A percentile compares a stretch with the other conserved stretches of the same genome.
Evolutionary conservation across 2,329 filamentous ascomycete species (phyloP).

Genomic region (Sporothrix brasiliensis): DNA sequence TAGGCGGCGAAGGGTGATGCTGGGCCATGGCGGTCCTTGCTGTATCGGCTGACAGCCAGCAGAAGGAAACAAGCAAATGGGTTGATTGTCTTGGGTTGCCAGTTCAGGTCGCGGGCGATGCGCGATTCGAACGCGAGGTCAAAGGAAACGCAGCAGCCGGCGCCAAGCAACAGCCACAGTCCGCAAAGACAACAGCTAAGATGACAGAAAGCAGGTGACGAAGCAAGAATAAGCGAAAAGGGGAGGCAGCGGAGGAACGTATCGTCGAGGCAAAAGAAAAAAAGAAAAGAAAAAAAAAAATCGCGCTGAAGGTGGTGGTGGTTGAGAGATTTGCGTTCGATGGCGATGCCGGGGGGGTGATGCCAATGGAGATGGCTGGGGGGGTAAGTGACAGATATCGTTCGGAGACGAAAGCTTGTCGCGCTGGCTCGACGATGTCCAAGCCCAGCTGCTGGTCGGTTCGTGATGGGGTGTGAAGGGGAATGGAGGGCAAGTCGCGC

Average conservation of each 20-base stretch:
- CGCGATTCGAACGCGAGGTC: not conserved
- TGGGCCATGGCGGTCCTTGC: conserved; percentile 62
- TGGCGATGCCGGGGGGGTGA: not conserved
- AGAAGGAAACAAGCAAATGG: conserved; percentile 12
- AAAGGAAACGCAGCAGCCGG: not conserved
- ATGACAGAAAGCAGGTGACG: not conserved
- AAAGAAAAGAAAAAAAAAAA: not conserved
- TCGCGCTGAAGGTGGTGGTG: not conserved
- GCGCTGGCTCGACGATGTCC: conserved; percentile 11
- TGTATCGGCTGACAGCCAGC: conserved; percentile 28
- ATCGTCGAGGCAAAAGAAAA: not conserved
- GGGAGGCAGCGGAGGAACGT: not conserved
- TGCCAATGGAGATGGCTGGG: conserved; percentile 19
- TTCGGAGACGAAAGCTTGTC: not conserved
- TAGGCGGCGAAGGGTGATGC: conserved; percentile 79
- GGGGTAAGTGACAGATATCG: not conserved
- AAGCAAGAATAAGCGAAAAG: not conserved
- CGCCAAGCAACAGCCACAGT: not conserved
- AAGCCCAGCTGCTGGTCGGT: not conserved
- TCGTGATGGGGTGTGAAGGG: not conserved
- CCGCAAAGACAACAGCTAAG: not conserved
- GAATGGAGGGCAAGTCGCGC: not conserved
- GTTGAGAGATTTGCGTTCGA: not conserved
- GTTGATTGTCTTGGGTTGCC: not conserved
- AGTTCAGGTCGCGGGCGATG: not conserved